These are phyloP conservation scores for Exserohilum rostratum DNA, from an alignment of 2,329 filamentous ascomycete genomes.

Conservation along the genomic window DNA sequence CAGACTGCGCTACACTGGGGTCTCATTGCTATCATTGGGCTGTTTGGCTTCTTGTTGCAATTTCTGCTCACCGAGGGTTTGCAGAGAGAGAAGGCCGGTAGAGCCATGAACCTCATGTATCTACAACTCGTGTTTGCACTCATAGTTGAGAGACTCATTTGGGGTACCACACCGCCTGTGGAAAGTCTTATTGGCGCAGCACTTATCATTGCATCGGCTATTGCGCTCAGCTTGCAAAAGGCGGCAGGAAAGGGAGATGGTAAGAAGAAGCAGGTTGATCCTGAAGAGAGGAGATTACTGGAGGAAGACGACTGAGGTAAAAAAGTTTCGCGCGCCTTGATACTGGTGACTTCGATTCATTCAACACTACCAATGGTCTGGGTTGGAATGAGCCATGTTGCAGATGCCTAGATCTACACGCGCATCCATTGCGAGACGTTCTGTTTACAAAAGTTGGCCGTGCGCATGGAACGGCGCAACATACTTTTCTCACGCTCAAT, in stretches of 20 bases:
- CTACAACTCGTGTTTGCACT: slow-evolving; percentile 70
- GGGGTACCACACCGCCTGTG: slow-evolving; percentile 38
- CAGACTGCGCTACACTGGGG: slow-evolving; percentile 63
- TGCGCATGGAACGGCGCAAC: no score
- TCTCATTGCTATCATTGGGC: slow-evolving; percentile 69
- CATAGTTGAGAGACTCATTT: slow-evolving; percentile 65
- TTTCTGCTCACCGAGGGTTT: slow-evolving; percentile 78
- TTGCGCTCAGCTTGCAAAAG: slow-evolving; percentile 37
- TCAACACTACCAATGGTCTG: no score
- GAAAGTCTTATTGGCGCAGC: slow-evolving; percentile 33
- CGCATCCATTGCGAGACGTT: no score
- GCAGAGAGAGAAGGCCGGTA: slow-evolving; percentile 66
- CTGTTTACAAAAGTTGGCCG: no score
- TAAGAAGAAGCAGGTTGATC: slow-evolving; percentile 16
- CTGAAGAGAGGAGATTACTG: slow-evolving; percentile 34
- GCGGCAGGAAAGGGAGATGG: slow-evolving; percentile 6
- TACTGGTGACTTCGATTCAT: no score
- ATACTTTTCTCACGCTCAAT: no score
- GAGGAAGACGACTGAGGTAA: slow-evolving; percentile 6
- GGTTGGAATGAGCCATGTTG: no score
- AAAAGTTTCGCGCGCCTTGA: no score
- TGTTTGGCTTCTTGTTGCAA: slow-evolving; percentile 79
- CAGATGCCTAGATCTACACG: no score
- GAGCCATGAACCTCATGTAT: slow-evolving; percentile 69
- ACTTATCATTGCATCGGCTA: slow-evolving; percentile 34